These are phyloP conservation scores for Pichia sp. DNA, from an alignment of 1,139 yeast species.

Conservation along the genomic window DNA sequence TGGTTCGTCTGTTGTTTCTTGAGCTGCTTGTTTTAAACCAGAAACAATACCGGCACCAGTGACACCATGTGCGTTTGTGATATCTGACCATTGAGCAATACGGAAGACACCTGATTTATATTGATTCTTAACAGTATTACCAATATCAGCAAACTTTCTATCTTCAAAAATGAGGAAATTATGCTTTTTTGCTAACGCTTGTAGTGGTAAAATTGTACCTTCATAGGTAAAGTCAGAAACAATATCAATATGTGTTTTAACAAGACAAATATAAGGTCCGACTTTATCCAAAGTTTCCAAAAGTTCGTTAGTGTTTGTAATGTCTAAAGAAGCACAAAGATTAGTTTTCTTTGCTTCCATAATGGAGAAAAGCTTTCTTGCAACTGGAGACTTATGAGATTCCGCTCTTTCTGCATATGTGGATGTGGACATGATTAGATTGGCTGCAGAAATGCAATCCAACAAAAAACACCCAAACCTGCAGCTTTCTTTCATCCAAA, in stretches of 20 bases:
- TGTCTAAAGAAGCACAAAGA: constrained; percentile 95
- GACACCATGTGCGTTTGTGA: constrained; percentile 96
- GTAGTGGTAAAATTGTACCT: constrained; percentile 66
- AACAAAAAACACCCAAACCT: too few species aligned
- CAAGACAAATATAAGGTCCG: constrained; percentile 88
- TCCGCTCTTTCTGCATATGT: constrained; percentile 62
- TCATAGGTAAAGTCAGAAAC: constrained; percentile 83
- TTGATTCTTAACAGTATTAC: constrained; percentile 95
- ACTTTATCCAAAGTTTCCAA: constrained; percentile 63
- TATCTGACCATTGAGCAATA: constrained; percentile 92
- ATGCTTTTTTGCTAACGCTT: constrained; percentile 66
- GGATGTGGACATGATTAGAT: not conserved
- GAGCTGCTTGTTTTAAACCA: constrained; percentile 82
- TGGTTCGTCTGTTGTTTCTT: constrained; percentile 53
- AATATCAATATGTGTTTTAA: constrained; percentile 92
- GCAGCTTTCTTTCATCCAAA: not conserved
- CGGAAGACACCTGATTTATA: constrained; percentile 84
- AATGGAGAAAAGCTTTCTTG: constrained; percentile 61
- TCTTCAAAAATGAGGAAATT: constrained; percentile 89
- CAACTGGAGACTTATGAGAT: constrained; percentile 70
- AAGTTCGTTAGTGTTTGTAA: constrained; percentile 69
- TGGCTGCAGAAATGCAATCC: not conserved
- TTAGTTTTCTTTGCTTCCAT: constrained; percentile 82
- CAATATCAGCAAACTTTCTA: constrained; percentile 97
- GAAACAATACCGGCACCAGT: constrained; percentile 91